Evolutionary conservation across 228 moss, liverwort and hornwort genomes (phyloP).

Genomic region (Sphagnum fallax): DNA sequence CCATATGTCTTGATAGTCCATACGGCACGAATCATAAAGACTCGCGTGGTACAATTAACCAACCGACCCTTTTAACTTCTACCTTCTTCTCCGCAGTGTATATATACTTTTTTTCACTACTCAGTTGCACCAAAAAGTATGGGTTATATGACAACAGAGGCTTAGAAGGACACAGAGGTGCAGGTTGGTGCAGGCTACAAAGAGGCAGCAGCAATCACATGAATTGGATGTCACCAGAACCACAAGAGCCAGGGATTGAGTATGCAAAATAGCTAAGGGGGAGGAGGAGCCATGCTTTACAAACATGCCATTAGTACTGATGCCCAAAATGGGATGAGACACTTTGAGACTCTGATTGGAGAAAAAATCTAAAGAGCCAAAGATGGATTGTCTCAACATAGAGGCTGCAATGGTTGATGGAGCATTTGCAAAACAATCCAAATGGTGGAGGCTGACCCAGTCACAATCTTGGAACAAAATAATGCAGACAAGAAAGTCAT

Average conservation of each 20-base stretch:
- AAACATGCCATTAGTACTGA: constrained; percentile 24
- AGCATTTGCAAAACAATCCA: constrained; percentile 31
- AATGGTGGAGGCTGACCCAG: constrained; percentile 47
- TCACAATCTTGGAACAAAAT: constrained; percentile 31
- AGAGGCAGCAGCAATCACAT: constrained; percentile 9
- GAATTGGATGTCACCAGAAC: no score
- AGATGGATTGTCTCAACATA: constrained; percentile 12
- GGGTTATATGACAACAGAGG: no score
- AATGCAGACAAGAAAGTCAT: constrained; percentile 5
- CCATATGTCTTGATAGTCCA: no score
- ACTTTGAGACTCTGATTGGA: constrained; percentile 33
- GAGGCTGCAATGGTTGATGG: constrained; percentile 46
- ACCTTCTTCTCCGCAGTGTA: no score
- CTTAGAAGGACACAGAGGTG: no score
- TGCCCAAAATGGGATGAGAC: constrained; percentile 16
- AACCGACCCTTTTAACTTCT: no score
- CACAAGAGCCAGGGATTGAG: constrained; percentile 20
- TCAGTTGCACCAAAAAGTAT: no score
- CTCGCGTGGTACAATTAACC: no score
- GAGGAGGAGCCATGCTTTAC: constrained; percentile 26
- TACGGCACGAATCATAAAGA: no score
- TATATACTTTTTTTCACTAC: no score
- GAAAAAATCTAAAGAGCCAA: constrained; percentile 22
- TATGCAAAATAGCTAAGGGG: constrained; percentile 19
- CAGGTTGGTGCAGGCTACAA: constrained; percentile 18